Evolutionary conservation across 768 basidiomycete species (phyloP).

Genomic region (Fomitopsis serialis): DNA sequence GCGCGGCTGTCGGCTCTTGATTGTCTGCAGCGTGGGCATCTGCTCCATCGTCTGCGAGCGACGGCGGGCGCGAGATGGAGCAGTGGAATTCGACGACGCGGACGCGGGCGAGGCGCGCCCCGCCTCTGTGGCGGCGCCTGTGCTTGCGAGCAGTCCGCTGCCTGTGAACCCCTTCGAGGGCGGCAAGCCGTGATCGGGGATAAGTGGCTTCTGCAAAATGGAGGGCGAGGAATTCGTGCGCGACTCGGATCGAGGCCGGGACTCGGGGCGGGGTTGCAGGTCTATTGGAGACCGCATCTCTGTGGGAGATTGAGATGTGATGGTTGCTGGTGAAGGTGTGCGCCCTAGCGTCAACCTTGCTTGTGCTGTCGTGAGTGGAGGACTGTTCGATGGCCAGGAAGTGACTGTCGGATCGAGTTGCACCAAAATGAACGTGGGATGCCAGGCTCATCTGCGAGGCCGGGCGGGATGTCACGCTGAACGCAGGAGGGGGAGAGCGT

Average conservation of each 20-base stretch:
- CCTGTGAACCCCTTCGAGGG: constrained; percentile 21
- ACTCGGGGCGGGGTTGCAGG: background rate
- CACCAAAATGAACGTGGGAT: background rate
- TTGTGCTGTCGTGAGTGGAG: background rate
- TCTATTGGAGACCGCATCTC: background rate
- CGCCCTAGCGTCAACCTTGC: background rate
- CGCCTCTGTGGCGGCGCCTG: background rate
- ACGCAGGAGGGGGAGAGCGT: constrained; percentile 26
- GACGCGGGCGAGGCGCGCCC: background rate
- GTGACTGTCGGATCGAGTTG: background rate
- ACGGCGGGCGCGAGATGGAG: background rate
- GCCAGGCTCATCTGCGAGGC: constrained; percentile 21
- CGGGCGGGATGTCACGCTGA: constrained; percentile 31
- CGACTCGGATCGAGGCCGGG: background rate
- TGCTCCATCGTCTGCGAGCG: background rate
- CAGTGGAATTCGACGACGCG: background rate
- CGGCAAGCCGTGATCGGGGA: constrained; percentile 8
- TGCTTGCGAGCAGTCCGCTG: constrained; percentile 11
- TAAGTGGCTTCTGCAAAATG: constrained; percentile 8
- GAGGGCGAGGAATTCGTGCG: background rate
- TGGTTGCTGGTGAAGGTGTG: background rate
- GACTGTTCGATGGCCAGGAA: background rate
- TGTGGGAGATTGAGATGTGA: background rate
- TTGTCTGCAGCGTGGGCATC: background rate
- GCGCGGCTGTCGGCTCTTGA: background rate